Conservation (phyloP, 345 rosid genomes). For the Hibiscus mutabilis region DNA sequence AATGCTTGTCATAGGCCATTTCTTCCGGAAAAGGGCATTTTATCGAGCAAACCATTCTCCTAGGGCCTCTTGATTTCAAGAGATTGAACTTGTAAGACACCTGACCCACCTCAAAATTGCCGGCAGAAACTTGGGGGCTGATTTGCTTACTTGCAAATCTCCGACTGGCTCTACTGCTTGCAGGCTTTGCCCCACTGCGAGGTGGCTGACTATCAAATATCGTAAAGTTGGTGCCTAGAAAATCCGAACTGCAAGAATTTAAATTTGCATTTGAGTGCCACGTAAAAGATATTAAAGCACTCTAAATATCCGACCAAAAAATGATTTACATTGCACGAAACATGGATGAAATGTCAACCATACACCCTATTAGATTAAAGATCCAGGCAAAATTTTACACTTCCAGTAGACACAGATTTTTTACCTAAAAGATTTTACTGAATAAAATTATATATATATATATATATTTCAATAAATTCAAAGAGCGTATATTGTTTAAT, state of each 20-base stretch:
- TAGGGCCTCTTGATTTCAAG: conserved; percentile 91
- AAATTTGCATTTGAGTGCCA: not conserved
- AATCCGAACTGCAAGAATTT: conserved; percentile 67
- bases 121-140: conserved; percentile 89
- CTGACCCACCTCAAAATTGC: conserved; percentile 82
- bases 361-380: not conserved
- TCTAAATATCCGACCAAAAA: not conserved
- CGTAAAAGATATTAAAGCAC: not conserved
- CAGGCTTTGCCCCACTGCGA: conserved; percentile 75
- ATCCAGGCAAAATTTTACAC: not conserved
- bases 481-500: not conserved
- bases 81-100: conserved; percentile 89
- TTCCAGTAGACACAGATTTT: not conserved
- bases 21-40: conserved; percentile 43
- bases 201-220: conserved; percentile 88
- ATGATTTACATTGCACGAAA: not conserved
- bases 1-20: conserved; percentile 19
- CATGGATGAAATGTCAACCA: not conserved
- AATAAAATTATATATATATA: not conserved
- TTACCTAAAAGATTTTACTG: not conserved
- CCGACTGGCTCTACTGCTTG: conserved; percentile 60
- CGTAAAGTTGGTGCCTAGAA: conserved; percentile 94
- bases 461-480: not conserved
- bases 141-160: conserved; percentile 88
- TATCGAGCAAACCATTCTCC: conserved; percentile 86